These are phyloP conservation scores for Globisporangium radiosum DNA, from an alignment of 352 stramenopile species.

Conservation along the genomic window DNA sequence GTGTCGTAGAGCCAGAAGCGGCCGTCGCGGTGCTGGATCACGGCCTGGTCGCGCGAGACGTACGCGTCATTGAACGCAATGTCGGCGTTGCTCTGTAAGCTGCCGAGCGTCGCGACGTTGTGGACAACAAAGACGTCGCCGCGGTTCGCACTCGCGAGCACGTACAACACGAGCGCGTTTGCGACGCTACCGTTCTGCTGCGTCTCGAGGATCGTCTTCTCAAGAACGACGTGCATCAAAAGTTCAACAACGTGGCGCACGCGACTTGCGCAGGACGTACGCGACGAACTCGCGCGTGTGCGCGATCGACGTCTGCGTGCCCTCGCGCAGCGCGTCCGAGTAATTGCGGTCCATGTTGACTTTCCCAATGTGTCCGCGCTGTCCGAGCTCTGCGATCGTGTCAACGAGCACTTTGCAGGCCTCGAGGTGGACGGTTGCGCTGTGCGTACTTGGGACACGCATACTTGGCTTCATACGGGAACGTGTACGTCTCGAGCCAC, in stretches of 20 bases:
- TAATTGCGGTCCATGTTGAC: constrained; percentile 95
- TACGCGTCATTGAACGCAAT: constrained; percentile 72
- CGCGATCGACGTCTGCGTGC: constrained; percentile 74
- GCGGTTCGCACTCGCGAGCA: constrained; percentile 68
- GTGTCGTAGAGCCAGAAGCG: constrained; percentile 73
- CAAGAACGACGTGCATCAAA: constrained; percentile 21
- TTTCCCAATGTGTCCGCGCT: constrained; percentile 91
- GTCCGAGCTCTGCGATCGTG: constrained; percentile 72
- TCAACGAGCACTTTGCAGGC: constrained; percentile 88
- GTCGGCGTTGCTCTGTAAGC: constrained; percentile 39
- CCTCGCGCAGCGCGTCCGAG: constrained; percentile 75
- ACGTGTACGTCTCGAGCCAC: constrained; percentile 94
- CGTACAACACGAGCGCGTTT: constrained; percentile 65
- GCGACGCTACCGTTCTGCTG: constrained; percentile 40
- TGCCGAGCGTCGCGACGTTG: constrained; percentile 54
- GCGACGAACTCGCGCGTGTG: constrained; percentile 60
- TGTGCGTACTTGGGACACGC: constrained; percentile 49
- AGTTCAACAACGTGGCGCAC: too few species aligned
- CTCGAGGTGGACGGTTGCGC: constrained; percentile 83
- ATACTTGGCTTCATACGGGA: constrained; percentile 88
- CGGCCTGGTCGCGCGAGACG: constrained; percentile 43
- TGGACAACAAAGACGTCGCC: constrained; percentile 73
- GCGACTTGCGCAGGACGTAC: too few species aligned
- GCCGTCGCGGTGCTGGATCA: constrained; percentile 69
- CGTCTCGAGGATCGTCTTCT: constrained; percentile 49